A percentile compares a stretch with the other conserved stretches of the same genome.
Conservation (phyloP, 345 rosid genomes). For the Clausena lansium region DNA sequence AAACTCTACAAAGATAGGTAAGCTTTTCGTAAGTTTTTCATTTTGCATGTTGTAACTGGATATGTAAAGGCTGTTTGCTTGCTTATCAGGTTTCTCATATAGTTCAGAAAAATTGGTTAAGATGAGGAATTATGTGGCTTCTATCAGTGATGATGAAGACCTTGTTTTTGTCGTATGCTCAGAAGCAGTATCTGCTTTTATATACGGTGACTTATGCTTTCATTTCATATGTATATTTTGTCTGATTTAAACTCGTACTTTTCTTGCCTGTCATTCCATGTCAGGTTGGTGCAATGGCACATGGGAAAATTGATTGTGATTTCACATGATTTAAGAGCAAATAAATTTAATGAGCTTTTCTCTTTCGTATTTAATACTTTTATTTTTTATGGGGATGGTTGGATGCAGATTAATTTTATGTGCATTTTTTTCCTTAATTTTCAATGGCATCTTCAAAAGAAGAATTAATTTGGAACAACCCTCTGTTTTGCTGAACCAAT, state of each 20-base stretch:
- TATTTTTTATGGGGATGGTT: too few species aligned
- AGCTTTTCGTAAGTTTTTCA: constrained; percentile 4
- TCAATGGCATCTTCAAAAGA: too few species aligned
- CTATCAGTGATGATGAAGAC: constrained; percentile 49
- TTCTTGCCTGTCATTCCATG: constrained; percentile 1
- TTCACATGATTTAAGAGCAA: constrained; percentile 61
- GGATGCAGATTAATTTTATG: not conserved
- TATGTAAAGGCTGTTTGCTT: not conserved
- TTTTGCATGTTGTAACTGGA: not conserved
- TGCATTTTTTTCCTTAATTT: not conserved
- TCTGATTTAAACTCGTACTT: not conserved
- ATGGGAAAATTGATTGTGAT: constrained; percentile 63
- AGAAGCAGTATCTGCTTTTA: not conserved
- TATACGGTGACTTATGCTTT: not conserved
- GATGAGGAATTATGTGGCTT: constrained; percentile 54
- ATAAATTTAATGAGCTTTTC: too few species aligned
- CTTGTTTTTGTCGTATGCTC: constrained; percentile 87
- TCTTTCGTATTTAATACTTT: too few species aligned
- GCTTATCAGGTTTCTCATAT: constrained; percentile 66
- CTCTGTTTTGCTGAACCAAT: not conserved
- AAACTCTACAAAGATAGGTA: constrained; percentile 70
- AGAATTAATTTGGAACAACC: not conserved
- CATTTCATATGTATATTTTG: not conserved
- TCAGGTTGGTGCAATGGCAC: constrained; percentile 94
- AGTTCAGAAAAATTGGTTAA: constrained; percentile 73